Percentiles rank a stretch among this genome's conserved stretches.
These are phyloP conservation scores for Coemansia sp. DNA, from an alignment of 192 early-diverging fungal species.

Conservation along the genomic window DNA sequence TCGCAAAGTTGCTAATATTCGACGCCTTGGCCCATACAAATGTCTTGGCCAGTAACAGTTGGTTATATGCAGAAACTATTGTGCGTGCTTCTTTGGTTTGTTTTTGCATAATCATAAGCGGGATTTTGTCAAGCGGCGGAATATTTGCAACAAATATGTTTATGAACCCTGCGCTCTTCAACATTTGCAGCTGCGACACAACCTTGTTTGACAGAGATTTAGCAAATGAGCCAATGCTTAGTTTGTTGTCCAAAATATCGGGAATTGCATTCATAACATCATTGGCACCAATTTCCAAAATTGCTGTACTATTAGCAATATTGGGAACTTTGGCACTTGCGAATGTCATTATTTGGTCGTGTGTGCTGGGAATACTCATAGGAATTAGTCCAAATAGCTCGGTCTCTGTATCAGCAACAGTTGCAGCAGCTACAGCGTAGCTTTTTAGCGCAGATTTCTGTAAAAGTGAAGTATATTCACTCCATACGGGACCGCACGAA, in stretches of 20 bases:
- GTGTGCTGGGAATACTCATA: constrained; percentile 14
- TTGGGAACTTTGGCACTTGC: not conserved
- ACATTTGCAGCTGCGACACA: constrained; percentile 6
- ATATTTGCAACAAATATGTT: constrained; percentile 15
- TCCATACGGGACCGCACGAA: constrained; percentile 18
- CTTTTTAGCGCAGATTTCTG: constrained; percentile 2
- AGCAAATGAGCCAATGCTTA: not conserved
- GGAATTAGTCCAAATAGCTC: constrained; percentile 11
- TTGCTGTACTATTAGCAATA: not conserved
- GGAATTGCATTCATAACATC: constrained; percentile 8
- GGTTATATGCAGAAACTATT: constrained; percentile 18
- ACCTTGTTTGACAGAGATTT: constrained; percentile 11
- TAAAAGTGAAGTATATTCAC: constrained; percentile 12
- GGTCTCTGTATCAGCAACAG: not conserved
- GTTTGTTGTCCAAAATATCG: constrained; percentile 5
- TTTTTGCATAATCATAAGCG: constrained; percentile 13
- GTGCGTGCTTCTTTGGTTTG: not conserved
- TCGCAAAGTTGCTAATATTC: not conserved
- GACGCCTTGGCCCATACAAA: not conserved
- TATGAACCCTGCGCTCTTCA: constrained; percentile 11
- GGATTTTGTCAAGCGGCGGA: constrained; percentile 14
- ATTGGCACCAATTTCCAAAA: constrained; percentile 23
- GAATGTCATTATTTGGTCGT: constrained; percentile 12
- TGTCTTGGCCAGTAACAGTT: constrained; percentile 7
- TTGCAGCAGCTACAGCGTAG: not conserved